Evolutionary conservation across 1,284 basidiomycete genomes (phyloP).

Genomic region (Marasmius sp.): DNA sequence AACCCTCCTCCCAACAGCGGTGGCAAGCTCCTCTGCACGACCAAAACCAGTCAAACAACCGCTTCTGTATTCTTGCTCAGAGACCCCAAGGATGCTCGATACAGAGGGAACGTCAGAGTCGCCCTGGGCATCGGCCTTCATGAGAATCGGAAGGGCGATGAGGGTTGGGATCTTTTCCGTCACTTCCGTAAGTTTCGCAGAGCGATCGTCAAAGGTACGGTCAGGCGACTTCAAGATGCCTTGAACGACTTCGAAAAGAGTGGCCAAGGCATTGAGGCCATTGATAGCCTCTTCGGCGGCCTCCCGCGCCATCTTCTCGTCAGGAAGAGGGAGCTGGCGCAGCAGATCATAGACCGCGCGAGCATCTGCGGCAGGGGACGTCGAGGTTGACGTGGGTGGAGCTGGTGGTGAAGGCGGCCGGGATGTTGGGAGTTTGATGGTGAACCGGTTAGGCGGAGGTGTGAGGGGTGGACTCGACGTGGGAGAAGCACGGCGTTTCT

Average conservation of each 20-base stretch:
- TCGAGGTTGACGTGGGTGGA: constrained; percentile 33
- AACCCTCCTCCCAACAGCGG: constrained; percentile 55
- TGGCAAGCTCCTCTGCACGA: constrained; percentile 71
- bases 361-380: constrained; percentile 55
- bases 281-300: constrained; percentile 76
- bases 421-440: constrained; percentile 66
- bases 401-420: constrained; percentile 63
- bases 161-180: constrained; percentile 67
- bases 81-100: constrained; percentile 52
- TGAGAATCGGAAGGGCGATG: constrained; percentile 65
- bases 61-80: constrained; percentile 62
- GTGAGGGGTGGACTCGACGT: constrained; percentile 54
- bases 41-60: constrained; percentile 72
- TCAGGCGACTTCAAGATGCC: constrained; percentile 24
- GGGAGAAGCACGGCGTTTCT: constrained; percentile 42
- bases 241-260: constrained; percentile 54
- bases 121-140: constrained; percentile 40
- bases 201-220: constrained; percentile 26
- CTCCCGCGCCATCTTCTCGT: constrained; percentile 59
- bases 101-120: constrained; percentile 38
- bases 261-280: constrained; percentile 54
- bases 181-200: constrained; percentile 46
- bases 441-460: constrained; percentile 60
- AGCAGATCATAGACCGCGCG: constrained; percentile 61
- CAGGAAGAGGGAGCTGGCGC: constrained; percentile 60